Base-by-base conservation (phyloP, 1,284 basidiomycete species). In the Cryptococcus sp. region DNA sequence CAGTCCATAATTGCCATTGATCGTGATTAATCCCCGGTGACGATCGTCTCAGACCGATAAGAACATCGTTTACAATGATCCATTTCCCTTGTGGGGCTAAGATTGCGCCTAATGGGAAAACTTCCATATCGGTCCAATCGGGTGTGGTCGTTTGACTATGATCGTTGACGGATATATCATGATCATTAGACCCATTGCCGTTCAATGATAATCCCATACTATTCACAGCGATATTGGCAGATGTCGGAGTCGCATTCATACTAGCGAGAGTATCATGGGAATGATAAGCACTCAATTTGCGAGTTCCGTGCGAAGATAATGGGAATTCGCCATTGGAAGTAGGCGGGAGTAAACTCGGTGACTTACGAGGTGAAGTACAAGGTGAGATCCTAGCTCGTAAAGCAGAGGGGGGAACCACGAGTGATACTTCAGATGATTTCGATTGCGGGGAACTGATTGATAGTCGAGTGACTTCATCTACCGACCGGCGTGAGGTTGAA, bases 251-350 rank as follows among this genome's bases (percentile, higher is more conserved):
- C 28, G 28, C 28, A 11, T 28, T 28, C 11, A 11, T 5, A 10
- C 42, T 25, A n/a, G 25, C 41, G 10, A 25, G 39, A 18, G 62
- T 60, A 10, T 61, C 63, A 21, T 53, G 56, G 46, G 66, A 56
- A 7, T 63, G 43, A 14, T 64, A 43, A 9, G 41, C 61, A 13
- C 62, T 66, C 11, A 66, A 53, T 24, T 66, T 56, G 2, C 68
- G 57, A 9, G 61, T 57, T 2, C 67, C 66, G 19, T 70, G 70
- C 1, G 62, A 64, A 0, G 68, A 70, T 2, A 73, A 47, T 0
- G 70, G 69, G 53, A 70, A 72, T 23, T 72, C 70, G 28, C 62
- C 63, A 46, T 67, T 63, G 1, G 60, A 61, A 2, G 59, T 52
- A 4, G 64, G 64, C 7, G 64, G 53, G 2, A 66, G 45, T 10